A percentile compares a stretch with the other conserved stretches of the same genome.
phyloP scores from a whole-genome alignment of 768 basidiomycete genomes.

The Lactarius deliciosus region DNA sequence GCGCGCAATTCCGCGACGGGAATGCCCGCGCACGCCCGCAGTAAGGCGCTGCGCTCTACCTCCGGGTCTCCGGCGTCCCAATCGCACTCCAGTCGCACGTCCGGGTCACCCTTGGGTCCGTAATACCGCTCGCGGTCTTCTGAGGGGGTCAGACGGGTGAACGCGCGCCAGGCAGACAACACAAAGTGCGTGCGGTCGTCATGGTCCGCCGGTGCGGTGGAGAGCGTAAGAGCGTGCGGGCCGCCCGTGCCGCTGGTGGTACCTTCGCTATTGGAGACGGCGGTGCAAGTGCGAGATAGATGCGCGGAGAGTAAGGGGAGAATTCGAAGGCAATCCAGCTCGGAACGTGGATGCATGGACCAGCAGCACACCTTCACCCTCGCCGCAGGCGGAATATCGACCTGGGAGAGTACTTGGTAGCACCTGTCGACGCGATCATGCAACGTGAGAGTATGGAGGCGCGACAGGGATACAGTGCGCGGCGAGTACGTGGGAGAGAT shows the following conservation, averaged over 20 bases:
- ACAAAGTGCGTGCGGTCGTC: constrained; percentile 10
- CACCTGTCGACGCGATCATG: constrained; percentile 20
- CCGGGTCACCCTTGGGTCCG: constrained; percentile 10
- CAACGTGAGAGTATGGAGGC: constrained; percentile 2
- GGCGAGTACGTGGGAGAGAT: neutral
- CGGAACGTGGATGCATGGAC: constrained; percentile 16
- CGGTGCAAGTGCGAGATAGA: neutral
- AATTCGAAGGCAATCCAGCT: constrained; percentile 22
- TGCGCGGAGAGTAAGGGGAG: constrained; percentile 18
- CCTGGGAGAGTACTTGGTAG: constrained; percentile 8
- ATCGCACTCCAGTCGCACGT: constrained; percentile 20
- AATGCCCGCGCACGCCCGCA: constrained; percentile 12
- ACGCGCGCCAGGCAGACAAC: constrained; percentile 20
- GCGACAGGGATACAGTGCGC: constrained; percentile 1
- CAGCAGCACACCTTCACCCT: constrained; percentile 17
- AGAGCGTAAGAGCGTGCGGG: constrained; percentile 22
- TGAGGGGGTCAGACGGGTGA: neutral
- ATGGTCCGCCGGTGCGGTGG: neutral
- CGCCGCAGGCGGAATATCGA: constrained; percentile 2
- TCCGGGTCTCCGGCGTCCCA: constrained; percentile 21
- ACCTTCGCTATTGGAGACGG: neutral
- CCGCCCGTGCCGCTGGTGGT: neutral
- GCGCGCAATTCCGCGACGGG: constrained; percentile 19
- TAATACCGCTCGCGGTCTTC: constrained; percentile 19
- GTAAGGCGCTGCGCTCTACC: constrained; percentile 10